A percentile compares a stretch with the other conserved stretches of the same genome.
Conservation (phyloP, 2,329 filamentous ascomycete genomes). For the Cordyceps sp. region DNA sequence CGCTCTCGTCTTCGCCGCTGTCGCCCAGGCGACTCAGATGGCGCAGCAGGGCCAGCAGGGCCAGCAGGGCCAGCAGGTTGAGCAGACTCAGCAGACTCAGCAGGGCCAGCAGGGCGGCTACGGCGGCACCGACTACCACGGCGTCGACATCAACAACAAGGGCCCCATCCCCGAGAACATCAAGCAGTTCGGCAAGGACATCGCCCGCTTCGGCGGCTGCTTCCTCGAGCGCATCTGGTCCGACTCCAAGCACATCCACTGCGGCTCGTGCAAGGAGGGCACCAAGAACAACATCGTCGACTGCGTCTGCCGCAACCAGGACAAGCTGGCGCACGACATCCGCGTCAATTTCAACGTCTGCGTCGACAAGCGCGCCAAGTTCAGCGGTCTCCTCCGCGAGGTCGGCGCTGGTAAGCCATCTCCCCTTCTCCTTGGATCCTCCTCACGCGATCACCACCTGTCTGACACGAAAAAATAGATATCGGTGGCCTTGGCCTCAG, state of each 20-base stretch:
- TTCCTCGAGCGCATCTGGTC: neutral
- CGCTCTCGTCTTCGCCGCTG: neutral
- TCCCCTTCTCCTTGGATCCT: neutral
- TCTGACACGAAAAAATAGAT: neutral
- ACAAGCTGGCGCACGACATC: neutral
- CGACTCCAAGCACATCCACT: neutral
- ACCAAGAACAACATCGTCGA: neutral
- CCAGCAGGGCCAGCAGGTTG: neutral
- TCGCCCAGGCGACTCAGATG: neutral
- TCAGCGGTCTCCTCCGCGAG: neutral
- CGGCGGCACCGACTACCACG: neutral
- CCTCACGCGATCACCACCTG: neutral
- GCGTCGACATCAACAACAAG: neutral
- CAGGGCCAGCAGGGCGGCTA: neutral
- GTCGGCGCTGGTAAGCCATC: neutral
- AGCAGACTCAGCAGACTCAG: neutral
- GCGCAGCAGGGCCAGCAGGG: neutral
- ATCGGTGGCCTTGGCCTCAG: neutral
- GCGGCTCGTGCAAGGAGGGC: neutral
- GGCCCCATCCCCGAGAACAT: neutral
- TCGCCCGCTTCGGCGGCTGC: neutral
- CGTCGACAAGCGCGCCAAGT: neutral
- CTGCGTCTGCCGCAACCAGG: neutral
- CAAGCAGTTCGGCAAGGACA: neutral
- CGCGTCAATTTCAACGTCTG: neutral